Base-by-base conservation (phyloP, 2,329 filamentous ascomycete species). In the Ophiocordyceps camponoti-leonardi region DNA sequence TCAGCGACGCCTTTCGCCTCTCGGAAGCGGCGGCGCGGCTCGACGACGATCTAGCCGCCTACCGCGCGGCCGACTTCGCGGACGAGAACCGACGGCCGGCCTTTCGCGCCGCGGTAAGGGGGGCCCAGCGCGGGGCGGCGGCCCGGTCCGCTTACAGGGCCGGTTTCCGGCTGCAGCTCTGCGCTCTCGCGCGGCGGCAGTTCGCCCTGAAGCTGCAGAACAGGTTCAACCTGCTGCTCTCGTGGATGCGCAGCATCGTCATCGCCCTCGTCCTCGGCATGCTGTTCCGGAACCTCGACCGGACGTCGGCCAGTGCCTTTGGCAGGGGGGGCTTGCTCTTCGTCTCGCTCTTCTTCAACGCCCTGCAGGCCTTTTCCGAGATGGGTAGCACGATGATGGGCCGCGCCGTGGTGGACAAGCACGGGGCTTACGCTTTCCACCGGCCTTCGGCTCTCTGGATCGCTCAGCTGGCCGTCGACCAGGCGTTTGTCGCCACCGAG, bases 141-240 rank as follows among this genome's bases (percentile, higher is more conserved):
- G 77, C 79, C 55, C 77, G 75, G 30, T 90, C 84, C 0, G 82
- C 90, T 31, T 94, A 94, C 63, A 81, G 79, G 1, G 81, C 88
- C 45, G 85, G 86, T 0, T 92, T 92, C 63, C 77, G 87, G 51
- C 67, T 85, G 1, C 87, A 94, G 58, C 72, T 92, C 20, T 88
- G 81, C 81, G 83, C 83, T 1, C 64, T 92, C 49, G 83, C 88
- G 73, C 81, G 86, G 60, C 77, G 86, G 6, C 86, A 93, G 59
- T 92, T 87, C 59, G 69, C 82, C 44, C 79, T 93, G 54, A 92
- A 92, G 66, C 81, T 86, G 67, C 85, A 93, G 60, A 86, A 94
- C 59, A 81, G 81, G 47, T 82, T 88, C 56, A 78, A 79, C n/a
- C 69, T 93, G 6, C 66, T 70, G 14, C 75, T 92, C 28, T 80